A percentile compares a stretch with the other conserved stretches of the same genome.
These are phyloP conservation scores for Globisporangium acanthophoron DNA, from an alignment of 352 stramenopile genomes.

Conservation along the genomic window DNA sequence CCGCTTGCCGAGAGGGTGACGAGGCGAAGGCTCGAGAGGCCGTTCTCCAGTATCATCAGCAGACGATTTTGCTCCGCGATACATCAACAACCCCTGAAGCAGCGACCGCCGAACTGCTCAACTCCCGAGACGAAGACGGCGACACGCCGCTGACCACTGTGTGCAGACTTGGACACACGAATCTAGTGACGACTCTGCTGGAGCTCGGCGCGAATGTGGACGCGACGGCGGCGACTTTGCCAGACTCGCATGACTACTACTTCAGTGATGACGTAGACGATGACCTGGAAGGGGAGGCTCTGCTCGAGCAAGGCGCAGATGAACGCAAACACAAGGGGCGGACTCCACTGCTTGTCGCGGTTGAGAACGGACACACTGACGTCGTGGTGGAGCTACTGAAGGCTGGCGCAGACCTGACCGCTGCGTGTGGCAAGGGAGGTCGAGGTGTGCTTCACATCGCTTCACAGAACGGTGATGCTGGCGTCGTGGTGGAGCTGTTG, in stretches of 20 bases:
- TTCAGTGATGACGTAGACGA: too few species aligned
- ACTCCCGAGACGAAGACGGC: neutral
- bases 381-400: neutral
- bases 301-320: too few species aligned
- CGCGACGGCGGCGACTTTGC: neutral
- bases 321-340: neutral
- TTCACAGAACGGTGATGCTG: too few species aligned
- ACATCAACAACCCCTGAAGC: too few species aligned
- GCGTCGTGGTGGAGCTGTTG: too few species aligned
- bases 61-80: too few species aligned
- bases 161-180: neutral
- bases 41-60: too few species aligned
- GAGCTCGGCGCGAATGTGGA: neutral
- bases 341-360: neutral
- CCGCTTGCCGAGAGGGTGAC: neutral
- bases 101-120: too few species aligned
- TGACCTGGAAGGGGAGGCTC: too few species aligned
- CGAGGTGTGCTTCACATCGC: neutral
- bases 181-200: neutral
- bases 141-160: neutral
- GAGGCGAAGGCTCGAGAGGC: neutral
- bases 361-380: neutral
- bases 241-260: too few species aligned
- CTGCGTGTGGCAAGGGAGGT: neutral
- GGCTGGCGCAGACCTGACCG: neutral